Evolutionary conservation across 2,329 filamentous ascomycete genomes (phyloP).

Genomic region (Thermoascus crustaceus): DNA sequence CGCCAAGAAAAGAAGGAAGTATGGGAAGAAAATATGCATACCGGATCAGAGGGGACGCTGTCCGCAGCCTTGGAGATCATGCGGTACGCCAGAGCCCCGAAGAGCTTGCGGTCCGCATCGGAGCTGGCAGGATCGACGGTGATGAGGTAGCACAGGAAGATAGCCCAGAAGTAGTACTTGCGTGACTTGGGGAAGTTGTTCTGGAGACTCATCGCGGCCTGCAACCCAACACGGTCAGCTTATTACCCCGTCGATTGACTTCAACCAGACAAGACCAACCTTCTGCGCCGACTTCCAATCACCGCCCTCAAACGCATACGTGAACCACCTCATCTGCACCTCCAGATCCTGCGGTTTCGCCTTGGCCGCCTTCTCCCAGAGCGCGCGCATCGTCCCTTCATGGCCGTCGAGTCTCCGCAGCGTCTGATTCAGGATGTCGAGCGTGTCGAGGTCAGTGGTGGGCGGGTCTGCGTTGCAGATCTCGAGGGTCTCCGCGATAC

Average conservation of each 20-base stretch:
- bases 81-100: constrained; percentile 43
- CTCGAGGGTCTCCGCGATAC: constrained; percentile 35
- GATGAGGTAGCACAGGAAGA: constrained; percentile 39
- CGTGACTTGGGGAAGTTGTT: constrained; percentile 42
- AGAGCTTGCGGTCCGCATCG: constrained; percentile 37
- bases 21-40: constrained; percentile 19
- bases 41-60: constrained; percentile 35
- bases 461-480: constrained; percentile 36
- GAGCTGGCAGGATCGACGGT: constrained; percentile 27
- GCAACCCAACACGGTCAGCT: constrained; percentile 1
- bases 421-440: constrained; percentile 36
- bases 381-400: constrained; percentile 23
- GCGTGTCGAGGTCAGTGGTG: constrained; percentile 37
- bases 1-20: not conserved
- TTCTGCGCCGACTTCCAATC: constrained; percentile 44
- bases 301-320: constrained; percentile 30
- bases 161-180: constrained; percentile 43
- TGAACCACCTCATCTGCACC: constrained; percentile 40
- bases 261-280: constrained; percentile 25
- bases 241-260: not conserved
- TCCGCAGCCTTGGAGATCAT: constrained; percentile 42
- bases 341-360: constrained; percentile 36
- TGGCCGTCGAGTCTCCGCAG: constrained; percentile 28
- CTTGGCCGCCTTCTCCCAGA: constrained; percentile 43
- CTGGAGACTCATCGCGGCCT: constrained; percentile 44